These are phyloP conservation scores for Lasiosphaeria miniovina DNA, from an alignment of 495 filamentous ascomycete species.

Conservation along the genomic window DNA sequence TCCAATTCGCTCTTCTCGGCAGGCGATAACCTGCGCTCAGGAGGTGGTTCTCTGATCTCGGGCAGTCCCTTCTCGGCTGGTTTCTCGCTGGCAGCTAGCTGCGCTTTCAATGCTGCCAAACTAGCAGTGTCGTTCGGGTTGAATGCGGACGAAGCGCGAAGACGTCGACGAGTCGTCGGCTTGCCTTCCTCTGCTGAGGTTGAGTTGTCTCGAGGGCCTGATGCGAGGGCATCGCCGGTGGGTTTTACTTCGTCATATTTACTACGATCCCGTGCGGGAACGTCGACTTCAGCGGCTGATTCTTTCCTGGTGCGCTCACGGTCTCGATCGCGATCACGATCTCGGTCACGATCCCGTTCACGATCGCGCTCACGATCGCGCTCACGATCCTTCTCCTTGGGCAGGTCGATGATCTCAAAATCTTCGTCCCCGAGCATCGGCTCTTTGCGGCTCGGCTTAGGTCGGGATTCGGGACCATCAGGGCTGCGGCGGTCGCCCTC, in stretches of 20 bases:
- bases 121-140: constrained; percentile 50
- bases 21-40: constrained; percentile 23
- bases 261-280: constrained; percentile 19
- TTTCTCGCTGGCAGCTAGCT: constrained; percentile 38
- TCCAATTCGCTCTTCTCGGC: constrained; percentile 18
- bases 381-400: constrained; percentile 28
- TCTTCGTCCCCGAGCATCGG: constrained; percentile 34
- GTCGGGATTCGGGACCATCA: constrained; percentile 25
- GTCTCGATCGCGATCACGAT: constrained; percentile 28
- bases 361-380: constrained; percentile 17
- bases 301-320: constrained; percentile 3
- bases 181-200: constrained; percentile 26
- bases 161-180: constrained; percentile 30
- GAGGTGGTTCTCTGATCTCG: constrained; percentile 27
- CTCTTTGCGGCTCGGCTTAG: constrained; percentile 22
- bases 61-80: constrained; percentile 17
- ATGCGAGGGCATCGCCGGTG: constrained; percentile 11
- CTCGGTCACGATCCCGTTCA: constrained; percentile 28
- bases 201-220: constrained; percentile 20
- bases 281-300: constrained; percentile 16
- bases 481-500: constrained; percentile 17
- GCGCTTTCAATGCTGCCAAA: constrained; percentile 46
- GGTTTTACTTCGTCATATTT: constrained; percentile 25
- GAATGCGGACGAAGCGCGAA: constrained; percentile 38
- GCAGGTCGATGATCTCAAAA: constrained; percentile 36